These are phyloP conservation scores for Thielaviopsis musarum DNA, from an alignment of 2,329 filamentous ascomycete genomes.

Conservation along the genomic window DNA sequence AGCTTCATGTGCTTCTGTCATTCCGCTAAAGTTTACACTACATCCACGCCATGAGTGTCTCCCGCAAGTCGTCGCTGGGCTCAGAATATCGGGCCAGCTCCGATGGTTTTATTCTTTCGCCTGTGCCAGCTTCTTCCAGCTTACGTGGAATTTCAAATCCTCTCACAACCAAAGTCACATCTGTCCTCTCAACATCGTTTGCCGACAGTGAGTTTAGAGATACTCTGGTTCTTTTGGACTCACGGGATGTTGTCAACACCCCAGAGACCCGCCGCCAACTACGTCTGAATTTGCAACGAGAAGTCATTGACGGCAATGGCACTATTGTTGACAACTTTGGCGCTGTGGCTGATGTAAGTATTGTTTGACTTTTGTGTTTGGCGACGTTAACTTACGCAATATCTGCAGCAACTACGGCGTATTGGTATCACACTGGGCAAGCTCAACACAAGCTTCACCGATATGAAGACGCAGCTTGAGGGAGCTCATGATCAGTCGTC, in stretches of 20 bases:
- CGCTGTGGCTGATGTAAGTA: slow-evolving; percentile 62
- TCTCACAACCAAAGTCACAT: slow-evolving; percentile 65
- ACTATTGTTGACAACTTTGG: slow-evolving; percentile 80
- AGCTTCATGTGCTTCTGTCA: background rate
- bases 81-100: background rate
- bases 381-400: background rate
- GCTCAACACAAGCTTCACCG: slow-evolving; percentile 62
- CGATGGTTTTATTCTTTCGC: slow-evolving; percentile 13
- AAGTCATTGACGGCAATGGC: slow-evolving; percentile 85
- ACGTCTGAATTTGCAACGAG: slow-evolving; percentile 70
- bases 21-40: background rate
- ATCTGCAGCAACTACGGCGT: slow-evolving; percentile 58
- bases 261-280: slow-evolving; percentile 64
- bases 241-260: slow-evolving; percentile 53
- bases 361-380: background rate
- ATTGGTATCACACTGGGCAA: slow-evolving; percentile 65
- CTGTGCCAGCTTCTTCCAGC: slow-evolving; percentile 20
- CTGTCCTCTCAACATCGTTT: slow-evolving; percentile 79
- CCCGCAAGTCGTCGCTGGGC: background rate
- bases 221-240: slow-evolving; percentile 62
- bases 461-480: slow-evolving; percentile 62
- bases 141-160: slow-evolving; percentile 26
- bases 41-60: background rate
- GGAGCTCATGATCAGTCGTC: slow-evolving; percentile 59
- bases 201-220: slow-evolving; percentile 84